Evolutionary conservation across 2,329 filamentous ascomycete species (phyloP), one percentile per base, ranked within the genome.

Genomic region (Elsinoe arachidis): DNA sequence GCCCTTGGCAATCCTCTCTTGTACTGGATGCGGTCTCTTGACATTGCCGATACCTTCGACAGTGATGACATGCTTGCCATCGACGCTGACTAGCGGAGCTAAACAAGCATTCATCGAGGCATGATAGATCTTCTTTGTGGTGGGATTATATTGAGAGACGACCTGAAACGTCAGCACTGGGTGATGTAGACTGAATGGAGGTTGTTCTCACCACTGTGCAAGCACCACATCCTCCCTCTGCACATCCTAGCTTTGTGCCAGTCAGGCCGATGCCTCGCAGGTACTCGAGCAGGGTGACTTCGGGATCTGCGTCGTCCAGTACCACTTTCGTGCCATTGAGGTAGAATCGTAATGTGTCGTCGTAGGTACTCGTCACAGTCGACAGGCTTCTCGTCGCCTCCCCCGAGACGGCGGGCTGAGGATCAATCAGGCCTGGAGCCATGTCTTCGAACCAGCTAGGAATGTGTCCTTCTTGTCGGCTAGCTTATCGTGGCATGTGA

Each of bases 61-160:
- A 2, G 93, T 99, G 68, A 99, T 91, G 67, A 97, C 90, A 80
- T 99, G 93, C 71, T 99, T 99, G 44, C 93, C 93, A 70, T 97
- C 93, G 43, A 97, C 82, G 66, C 90, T 95, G 63, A 90, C 88
- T 47, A 99, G 79, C 5, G 93, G 93, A 10, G 93, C 92, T 55
- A 99, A 78, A 70, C 93, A 99, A 41, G 93, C 93, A 70, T 99
- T 99, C 59, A 97, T 89, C 56, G 89, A 95, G 58, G 93, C 93
- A 77, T 99, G 92, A 68, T 97, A 97, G 64, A 97, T 88, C 69
- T 88, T 82, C 67, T 88, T 88, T 5, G 91, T 96, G 2, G 90
- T 95, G 1, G 90, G 90, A 68, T 97, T 97, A 68, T 86, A 86
- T 71, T 97, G 91, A 61, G 90, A 95, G 39, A 99, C 81, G 30